Percentiles rank a stretch among this genome's conserved stretches.
These are phyloP conservation scores for Colletotrichum incanum DNA, from an alignment of 2,329 filamentous ascomycete genomes.

Conservation along the genomic window DNA sequence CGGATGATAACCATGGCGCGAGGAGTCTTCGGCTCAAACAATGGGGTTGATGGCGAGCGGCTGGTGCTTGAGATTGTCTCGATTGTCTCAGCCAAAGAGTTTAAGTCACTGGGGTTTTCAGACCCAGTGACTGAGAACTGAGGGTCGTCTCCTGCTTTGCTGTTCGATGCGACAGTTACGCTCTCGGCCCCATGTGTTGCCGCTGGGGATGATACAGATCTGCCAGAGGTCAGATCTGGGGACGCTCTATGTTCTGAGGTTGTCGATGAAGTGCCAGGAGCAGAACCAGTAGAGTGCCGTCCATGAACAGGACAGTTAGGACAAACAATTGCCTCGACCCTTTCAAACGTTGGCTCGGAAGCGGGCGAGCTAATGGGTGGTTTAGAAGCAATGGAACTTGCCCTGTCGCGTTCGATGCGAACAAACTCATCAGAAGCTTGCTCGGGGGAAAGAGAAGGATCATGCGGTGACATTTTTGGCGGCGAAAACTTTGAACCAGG, in stretches of 20 bases:
- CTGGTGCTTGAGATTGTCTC: background rate
- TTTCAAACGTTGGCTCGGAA: conserved; percentile 38
- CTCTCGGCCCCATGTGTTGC: too few species aligned
- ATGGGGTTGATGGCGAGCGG: background rate
- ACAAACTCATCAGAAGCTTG: too few species aligned
- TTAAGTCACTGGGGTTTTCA: background rate
- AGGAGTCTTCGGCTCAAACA: background rate
- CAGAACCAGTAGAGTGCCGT: conserved; percentile 11
- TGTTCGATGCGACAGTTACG: too few species aligned
- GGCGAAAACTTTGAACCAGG: conserved; percentile 14
- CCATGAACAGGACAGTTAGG: conserved; percentile 45
- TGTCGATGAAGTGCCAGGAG: too few species aligned
- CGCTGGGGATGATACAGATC: background rate
- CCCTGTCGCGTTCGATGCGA: too few species aligned
- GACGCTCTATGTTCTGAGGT: too few species aligned
- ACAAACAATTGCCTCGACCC: conserved; percentile 44
- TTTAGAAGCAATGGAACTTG: too few species aligned
- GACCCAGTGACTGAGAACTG: too few species aligned
- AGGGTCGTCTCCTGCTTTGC: too few species aligned
- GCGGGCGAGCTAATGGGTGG: too few species aligned
- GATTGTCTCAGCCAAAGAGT: background rate
- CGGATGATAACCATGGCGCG: conserved; percentile 1
- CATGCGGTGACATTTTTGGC: conserved; percentile 2
- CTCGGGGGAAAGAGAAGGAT: too few species aligned
- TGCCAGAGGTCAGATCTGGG: too few species aligned